These are phyloP conservation scores for Quercus alba DNA, from an alignment of 306 rosid genomes.

Conservation along the genomic window DNA sequence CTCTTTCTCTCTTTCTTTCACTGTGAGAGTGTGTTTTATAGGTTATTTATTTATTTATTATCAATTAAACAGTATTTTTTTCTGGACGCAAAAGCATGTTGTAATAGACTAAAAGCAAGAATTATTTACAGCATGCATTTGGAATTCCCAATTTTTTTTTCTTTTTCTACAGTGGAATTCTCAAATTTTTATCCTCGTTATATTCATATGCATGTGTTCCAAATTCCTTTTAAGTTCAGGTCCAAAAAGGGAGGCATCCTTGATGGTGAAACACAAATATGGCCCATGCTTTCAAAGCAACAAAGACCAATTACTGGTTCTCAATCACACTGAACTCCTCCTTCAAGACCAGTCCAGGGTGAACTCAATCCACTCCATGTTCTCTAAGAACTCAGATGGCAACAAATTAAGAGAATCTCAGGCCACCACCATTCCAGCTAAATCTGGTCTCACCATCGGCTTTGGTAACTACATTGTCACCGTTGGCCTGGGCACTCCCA, in stretches of 20 bases:
- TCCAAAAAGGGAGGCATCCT: neutral
- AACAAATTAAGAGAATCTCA: neutral
- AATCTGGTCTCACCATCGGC: conserved; percentile 45
- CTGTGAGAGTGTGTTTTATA: no score
- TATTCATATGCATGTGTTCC: no score
- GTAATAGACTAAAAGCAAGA: no score
- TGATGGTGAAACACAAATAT: conserved; percentile 28
- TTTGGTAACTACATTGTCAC: conserved; percentile 56
- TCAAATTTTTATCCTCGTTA: no score
- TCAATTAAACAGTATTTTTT: no score
- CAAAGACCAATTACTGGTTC: neutral
- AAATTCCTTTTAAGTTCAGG: neutral
- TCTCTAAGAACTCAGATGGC: neutral
- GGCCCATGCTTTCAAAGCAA: conserved; percentile 31
- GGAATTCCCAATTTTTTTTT: no score
- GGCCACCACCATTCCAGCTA: conserved; percentile 35
- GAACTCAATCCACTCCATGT: conserved; percentile 2
- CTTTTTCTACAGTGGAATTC: no score
- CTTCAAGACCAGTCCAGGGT: conserved; percentile 20
- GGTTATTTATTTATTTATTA: no score
- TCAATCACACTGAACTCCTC: conserved; percentile 3
- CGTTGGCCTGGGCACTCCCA: conserved; percentile 61
- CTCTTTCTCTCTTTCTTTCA: no score
- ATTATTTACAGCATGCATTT: no score
- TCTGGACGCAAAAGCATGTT: no score